Conservation (phyloP, 106 monocot genomes). For the Acanthochlamys bracteata region DNA sequence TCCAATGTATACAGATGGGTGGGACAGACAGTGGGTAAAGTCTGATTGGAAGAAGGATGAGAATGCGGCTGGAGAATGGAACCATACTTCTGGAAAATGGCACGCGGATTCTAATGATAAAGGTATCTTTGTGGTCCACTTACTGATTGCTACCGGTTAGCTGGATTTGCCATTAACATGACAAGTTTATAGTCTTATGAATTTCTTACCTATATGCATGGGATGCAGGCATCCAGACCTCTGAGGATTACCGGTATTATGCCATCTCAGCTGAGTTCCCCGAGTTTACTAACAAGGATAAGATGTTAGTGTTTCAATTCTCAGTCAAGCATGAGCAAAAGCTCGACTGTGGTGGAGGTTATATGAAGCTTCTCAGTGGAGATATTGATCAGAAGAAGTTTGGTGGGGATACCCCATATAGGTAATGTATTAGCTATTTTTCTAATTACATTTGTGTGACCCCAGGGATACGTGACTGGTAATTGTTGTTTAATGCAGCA, state of each 20-base stretch:
- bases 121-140: slow-evolving; percentile 24
- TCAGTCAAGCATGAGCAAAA: slow-evolving; percentile 83
- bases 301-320: slow-evolving; percentile 60
- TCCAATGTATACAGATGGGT: slow-evolving; percentile 42
- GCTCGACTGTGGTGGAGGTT: slow-evolving; percentile 77
- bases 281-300: slow-evolving; percentile 62
- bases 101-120: slow-evolving; percentile 57
- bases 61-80: slow-evolving; percentile 70
- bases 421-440: slow-evolving; percentile 17
- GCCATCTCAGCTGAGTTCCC: slow-evolving; percentile 68
- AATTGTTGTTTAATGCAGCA: slow-evolving; percentile 13
- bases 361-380: slow-evolving; percentile 70
- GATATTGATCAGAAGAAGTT: slow-evolving; percentile 69
- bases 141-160: not conserved
- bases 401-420: slow-evolving; percentile 65
- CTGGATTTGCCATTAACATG: not conserved
- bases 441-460: not conserved
- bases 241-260: slow-evolving; percentile 49
- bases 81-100: slow-evolving; percentile 82
- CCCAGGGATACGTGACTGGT: too few species aligned
- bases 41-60: slow-evolving; percentile 94
- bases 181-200: not conserved
- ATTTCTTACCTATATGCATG: not conserved
- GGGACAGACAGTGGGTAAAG: slow-evolving; percentile 78
- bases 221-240: slow-evolving; percentile 58